Evolutionary conservation across 768 basidiomycete species (phyloP), one percentile per base, ranked within the genome.

Genomic region (Fistulinella prunicolor): DNA sequence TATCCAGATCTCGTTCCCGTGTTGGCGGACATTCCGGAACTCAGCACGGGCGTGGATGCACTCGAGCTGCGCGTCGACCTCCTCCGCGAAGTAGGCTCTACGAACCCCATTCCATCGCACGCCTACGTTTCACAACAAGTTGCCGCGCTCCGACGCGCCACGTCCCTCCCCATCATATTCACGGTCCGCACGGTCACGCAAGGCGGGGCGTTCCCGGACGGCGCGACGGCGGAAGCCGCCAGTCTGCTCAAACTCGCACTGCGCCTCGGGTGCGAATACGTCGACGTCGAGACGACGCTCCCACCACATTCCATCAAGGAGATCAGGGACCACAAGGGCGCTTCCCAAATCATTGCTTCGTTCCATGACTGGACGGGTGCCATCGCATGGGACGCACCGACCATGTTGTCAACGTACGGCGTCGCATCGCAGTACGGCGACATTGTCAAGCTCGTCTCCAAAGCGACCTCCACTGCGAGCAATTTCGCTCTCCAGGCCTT

Each of bases 11-110:
- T 96, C 53, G 82, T 76, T 0, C 79, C 81, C 4, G 85, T 86
- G 0, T 72, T 93, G 35, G 66, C 75, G 14, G 65, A 80, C 42
- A 78, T 98, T 35, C 81, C 89, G 19, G 80, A 86, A 37, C 67
- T 99, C 50, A 81, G 81, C 0, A 75, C 80, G 16, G 96, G 96
- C 4, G 89, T 85, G 7, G 94, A 98, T 60, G 95, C 94, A 0
- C 69, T 98, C 50, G 96, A 99, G 66, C 64, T 98, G n/a, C 83
- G 95, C 9, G 94, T 93, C 10, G 96, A 99, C 64, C 77, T 98
- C 8, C 75, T 99, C 17, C 82, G 80, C 14, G 80, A 61, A 19
- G 58, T 69, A 0, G 77, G 76, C 40, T 62, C 70, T n/a, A 63
- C 75, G 20, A 73, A 72, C 1, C 74, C 77, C 1, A 80, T 90